These are phyloP conservation scores for Microdochium paspali DNA, from an alignment of 2,329 filamentous ascomycete genomes.

Conservation along the genomic window DNA sequence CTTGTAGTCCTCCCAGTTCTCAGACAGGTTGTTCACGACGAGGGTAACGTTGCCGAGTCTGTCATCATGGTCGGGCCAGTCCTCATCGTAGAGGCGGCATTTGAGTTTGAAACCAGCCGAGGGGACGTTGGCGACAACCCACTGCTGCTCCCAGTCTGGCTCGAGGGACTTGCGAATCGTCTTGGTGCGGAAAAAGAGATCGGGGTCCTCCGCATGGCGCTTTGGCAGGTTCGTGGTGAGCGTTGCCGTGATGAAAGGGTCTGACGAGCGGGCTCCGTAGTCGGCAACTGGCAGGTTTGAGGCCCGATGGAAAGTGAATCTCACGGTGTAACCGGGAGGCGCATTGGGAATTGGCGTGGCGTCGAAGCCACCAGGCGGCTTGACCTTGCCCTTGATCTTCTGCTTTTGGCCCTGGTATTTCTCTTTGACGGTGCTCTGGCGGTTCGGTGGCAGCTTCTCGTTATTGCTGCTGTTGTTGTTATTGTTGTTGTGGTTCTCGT, in stretches of 20 bases:
- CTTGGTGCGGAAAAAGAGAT: conserved; percentile 62
- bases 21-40: conserved; percentile 46
- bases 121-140: conserved; percentile 83
- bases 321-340: conserved; percentile 73
- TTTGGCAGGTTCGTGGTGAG: conserved; percentile 60
- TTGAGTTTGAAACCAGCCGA: conserved; percentile 74
- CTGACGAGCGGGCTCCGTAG: conserved; percentile 65
- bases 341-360: conserved; percentile 65
- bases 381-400: conserved; percentile 26
- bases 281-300: conserved; percentile 77
- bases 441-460: conserved; percentile 3
- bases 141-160: conserved; percentile 75
- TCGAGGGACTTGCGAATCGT: conserved; percentile 65
- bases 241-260: conserved; percentile 75
- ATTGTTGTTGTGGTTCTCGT: conserved; percentile 29
- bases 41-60: conserved; percentile 79
- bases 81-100: conserved; percentile 82
- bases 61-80: conserved; percentile 78
- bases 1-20: conserved; percentile 60
- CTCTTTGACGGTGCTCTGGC: conserved; percentile 16
- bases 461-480: conserved; percentile 3
- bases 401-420: conserved; percentile 25
- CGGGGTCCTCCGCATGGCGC: conserved; percentile 79
- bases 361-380: conserved; percentile 72
- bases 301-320: conserved; percentile 76